These are phyloP conservation scores for Herpetospermum pedunculosum DNA, from an alignment of 306 rosid species.

Conservation along the genomic window DNA sequence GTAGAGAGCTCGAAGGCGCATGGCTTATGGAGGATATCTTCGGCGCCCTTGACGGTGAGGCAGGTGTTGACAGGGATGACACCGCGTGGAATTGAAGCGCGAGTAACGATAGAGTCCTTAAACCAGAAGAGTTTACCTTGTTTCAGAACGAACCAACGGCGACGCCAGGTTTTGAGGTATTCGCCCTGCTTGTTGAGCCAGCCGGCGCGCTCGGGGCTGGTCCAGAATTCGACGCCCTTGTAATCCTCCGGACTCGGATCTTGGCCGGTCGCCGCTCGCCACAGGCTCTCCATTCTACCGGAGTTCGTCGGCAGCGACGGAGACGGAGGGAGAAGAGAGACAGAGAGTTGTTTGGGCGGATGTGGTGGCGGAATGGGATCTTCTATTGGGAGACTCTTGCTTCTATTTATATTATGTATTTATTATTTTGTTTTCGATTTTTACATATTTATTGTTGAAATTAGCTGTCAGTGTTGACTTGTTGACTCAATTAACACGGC, in stretches of 20 bases:
- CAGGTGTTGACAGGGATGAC: constrained; percentile 45
- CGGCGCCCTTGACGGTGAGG: constrained; percentile 64
- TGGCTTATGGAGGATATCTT: constrained; percentile 51
- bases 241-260: constrained; percentile 58
- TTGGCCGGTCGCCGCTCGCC: constrained; percentile 70
- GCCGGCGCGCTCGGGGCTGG: constrained; percentile 47
- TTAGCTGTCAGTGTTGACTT: constrained; percentile 9
- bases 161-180: constrained; percentile 61
- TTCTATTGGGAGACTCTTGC: neutral
- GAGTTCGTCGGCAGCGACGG: neutral
- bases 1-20: constrained; percentile 61
- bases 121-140: constrained; percentile 56
- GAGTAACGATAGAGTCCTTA: constrained; percentile 29
- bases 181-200: constrained; percentile 67
- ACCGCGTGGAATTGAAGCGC: constrained; percentile 44
- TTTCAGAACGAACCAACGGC: constrained; percentile 67
- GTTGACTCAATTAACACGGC: neutral
- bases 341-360: neutral
- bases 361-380: neutral
- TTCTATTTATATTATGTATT: neutral
- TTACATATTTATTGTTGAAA: neutral
- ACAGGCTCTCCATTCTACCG: constrained; percentile 40
- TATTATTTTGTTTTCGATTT: neutral
- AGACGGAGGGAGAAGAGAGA: neutral
- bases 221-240: constrained; percentile 50